Evolutionary conservation across 2,329 filamentous ascomycete genomes (phyloP), one percentile per base, ranked within the genome.

Genomic region (Hypoxylon sp.): DNA sequence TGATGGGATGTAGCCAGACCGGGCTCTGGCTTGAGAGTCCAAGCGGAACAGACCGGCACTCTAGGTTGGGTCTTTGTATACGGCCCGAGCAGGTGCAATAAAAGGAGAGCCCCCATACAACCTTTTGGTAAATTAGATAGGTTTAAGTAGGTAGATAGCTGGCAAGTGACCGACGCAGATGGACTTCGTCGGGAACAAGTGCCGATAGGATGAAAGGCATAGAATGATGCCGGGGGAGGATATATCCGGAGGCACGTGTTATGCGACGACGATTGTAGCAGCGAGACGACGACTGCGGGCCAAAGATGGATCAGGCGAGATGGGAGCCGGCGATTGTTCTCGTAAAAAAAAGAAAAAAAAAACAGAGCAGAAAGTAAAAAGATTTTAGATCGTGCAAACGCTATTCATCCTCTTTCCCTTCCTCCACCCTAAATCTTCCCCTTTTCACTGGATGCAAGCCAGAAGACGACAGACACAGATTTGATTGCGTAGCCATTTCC

Each of bases 301-400:
- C 51, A 54, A 64, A 57, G 64, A 64, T 67, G 61, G 61, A 67
- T 67, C 19, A 19, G 13, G 49, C 8, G 24, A n/a, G 24, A 20
- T 20, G 39, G 43, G 20, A 43, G n/a, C n/a, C 37, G 41, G 57
- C 47, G 49, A 62, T 56, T 19, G 43, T 52, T 32, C 43, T 30
- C 39, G 19, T 43, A 24, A 26, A 20, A 19, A 24, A 56, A 41
- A 26, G 7, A 26, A 26, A 26, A 24, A 34, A 20, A 19, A 20
- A 59, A 34, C n/a, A n/a, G n/a, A n/a, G n/a, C n/a, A n/a, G n/a
- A n/a, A n/a, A n/a, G n/a, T n/a, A 54, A 56, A 63, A 63, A 65
- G 53, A 62, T 59, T 57, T 56, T 64, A 68, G 62, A 65, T 62
- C 49, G 65, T 68, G 65, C 65, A 68, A 65, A 65, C 65, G 57